phyloP scores from a whole-genome alignment of 345 rosid species.

The rapeseed (Brassica napus) region DNA sequence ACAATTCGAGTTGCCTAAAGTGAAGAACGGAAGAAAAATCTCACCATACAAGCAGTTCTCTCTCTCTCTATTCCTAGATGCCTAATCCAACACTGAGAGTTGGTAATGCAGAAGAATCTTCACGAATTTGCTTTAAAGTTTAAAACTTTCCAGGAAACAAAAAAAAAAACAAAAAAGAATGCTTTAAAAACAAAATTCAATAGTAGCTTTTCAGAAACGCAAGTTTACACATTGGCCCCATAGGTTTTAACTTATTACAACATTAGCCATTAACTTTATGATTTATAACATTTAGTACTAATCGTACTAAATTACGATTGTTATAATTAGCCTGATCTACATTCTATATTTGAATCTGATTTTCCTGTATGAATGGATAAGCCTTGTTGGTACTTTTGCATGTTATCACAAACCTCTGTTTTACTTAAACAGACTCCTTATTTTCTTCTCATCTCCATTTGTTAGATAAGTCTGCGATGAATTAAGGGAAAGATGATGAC shows the following conservation, averaged over 20 bases:
- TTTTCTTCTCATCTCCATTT: background rate
- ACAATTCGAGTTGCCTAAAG: background rate
- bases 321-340: no score
- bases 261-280: background rate
- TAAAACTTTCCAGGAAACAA: background rate
- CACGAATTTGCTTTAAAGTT: background rate
- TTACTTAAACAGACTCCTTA: background rate
- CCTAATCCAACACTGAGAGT: background rate
- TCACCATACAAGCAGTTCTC: background rate
- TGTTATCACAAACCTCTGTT: background rate
- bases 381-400: no score
- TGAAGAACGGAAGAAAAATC: background rate
- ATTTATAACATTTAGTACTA: no score
- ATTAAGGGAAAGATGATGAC: background rate
- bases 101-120: no score
- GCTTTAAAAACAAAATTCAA: background rate
- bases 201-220: background rate
- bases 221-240: background rate
- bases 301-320: no score
- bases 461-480: background rate
- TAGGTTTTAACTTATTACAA: background rate
- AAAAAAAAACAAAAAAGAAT: background rate
- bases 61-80: background rate
- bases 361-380: no score
- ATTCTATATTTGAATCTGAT: no score